Evolutionary conservation across 139 green algal genomes (phyloP).

Genomic region (Picochlorum sp.): DNA sequence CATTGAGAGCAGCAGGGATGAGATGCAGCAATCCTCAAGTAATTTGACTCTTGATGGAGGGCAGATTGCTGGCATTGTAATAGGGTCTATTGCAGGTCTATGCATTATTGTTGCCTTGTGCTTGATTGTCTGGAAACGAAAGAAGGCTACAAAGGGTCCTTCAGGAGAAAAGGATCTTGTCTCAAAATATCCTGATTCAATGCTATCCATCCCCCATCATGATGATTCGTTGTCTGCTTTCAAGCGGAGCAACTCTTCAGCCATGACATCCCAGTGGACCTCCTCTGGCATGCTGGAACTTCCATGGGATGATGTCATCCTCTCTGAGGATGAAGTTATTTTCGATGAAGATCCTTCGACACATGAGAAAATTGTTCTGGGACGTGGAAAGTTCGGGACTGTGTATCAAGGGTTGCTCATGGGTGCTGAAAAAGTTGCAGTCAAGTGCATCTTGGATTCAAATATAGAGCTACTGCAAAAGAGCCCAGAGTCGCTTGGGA

Average conservation of each 20-base stretch:
- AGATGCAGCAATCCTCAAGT: too few species aligned
- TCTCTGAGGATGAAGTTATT: neutral
- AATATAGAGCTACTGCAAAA: neutral
- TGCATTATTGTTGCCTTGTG: neutral
- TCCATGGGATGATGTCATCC: neutral
- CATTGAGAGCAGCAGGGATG: too few species aligned
- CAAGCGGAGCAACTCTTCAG: neutral
- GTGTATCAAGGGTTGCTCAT: constrained; percentile 6
- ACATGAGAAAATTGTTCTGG: neutral
- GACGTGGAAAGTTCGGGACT: constrained; percentile 4
- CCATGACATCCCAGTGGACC: neutral
- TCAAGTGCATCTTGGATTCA: neutral
- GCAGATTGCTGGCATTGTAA: neutral
- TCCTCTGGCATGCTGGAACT: neutral
- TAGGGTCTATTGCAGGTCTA: neutral
- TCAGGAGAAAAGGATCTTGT: neutral
- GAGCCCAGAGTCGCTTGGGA: neutral
- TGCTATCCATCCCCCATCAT: too few species aligned
- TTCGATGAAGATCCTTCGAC: neutral
- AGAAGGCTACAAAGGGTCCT: neutral
- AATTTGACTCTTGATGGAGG: neutral
- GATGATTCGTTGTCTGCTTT: too few species aligned
- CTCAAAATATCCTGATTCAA: too few species aligned
- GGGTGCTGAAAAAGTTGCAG: constrained; percentile 3
- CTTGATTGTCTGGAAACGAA: neutral